Evolutionary conservation across 202 grass and related monocot genomes (phyloP), one percentile per base, ranked within the genome.

Genomic region (Eragrostis tef): DNA sequence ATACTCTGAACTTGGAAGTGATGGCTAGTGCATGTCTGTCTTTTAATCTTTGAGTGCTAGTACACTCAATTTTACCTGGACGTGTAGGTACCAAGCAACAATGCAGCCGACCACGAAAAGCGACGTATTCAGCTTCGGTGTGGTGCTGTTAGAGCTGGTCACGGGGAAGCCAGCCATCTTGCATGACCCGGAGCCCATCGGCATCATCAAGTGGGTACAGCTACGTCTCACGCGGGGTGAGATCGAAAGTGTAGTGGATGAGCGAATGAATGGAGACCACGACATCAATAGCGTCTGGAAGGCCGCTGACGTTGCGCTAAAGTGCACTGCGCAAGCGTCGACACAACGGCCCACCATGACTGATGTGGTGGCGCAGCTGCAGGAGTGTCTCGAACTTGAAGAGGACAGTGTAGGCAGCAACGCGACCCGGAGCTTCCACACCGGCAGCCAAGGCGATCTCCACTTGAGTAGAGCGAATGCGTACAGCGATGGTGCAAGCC

Each of bases 1-100:
- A 11, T 20, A 54, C 52, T 3, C n/a, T 53, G 2, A 56, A n/a
- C 7, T 21, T 20, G 17, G 1, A 52, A 52, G 49, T 52, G 6
- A 52, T 52, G 7, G 2, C 12, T 34, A 50, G 49, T 52, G 49
- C 16, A 16, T 15, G 13, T 34, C 4, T 39, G 3, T 6, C 6
- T 7, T 21, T 10, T 24, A 0, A 1, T 58, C 24, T 57, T 22
- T 20, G 10, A 11, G 24, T 11, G 16, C 5, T 1, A 0, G 16
- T 11, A 8, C n/a, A 9, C 10, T 58, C 9, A 0, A 21, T 56
- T 53, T 21, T 20, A 56, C 52, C 52, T 2, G 19, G 52, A 24
- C 9, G 0, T 26, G 0, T 10, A 60, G 57, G 82, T 91, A 91
- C 11, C 66, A 84, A 0, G 27, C 67, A 17, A 91, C 79, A 22